A percentile compares a stretch with the other conserved stretches of the same genome.
phyloP scores from a whole-genome alignment of 1,284 basidiomycete species.

The Puccinia sorghi region DNA sequence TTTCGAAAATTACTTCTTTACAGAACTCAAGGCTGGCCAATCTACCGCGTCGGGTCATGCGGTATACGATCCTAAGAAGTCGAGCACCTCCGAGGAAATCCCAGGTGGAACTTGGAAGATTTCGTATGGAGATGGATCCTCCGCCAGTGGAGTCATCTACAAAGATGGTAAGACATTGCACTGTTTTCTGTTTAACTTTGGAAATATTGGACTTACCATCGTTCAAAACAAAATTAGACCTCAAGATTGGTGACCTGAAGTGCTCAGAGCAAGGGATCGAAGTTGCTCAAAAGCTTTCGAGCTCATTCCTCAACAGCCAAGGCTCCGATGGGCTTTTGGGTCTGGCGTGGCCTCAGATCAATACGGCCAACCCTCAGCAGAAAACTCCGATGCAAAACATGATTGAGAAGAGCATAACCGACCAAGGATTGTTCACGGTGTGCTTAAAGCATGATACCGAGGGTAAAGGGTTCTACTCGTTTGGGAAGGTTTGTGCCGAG shows the following conservation, averaged over 20 bases:
- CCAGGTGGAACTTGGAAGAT: slow-evolving; percentile 59
- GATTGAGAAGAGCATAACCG: slow-evolving; percentile 58
- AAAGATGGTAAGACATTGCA: slow-evolving; percentile 20
- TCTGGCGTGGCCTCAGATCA: slow-evolving; percentile 55
- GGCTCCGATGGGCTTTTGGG: slow-evolving; percentile 60
- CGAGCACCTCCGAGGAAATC: slow-evolving; percentile 57
- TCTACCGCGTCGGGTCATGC: slow-evolving; percentile 51
- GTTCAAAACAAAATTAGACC: slow-evolving; percentile 52
- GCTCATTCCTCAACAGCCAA: slow-evolving; percentile 59
- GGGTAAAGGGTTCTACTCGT: slow-evolving; percentile 58
- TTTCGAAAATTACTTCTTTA: neutral
- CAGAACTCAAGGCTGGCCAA: slow-evolving; percentile 41
- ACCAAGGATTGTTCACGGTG: slow-evolving; percentile 53
- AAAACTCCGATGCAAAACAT: slow-evolving; percentile 60
- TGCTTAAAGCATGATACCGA: slow-evolving; percentile 45
- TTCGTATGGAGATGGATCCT: slow-evolving; percentile 61
- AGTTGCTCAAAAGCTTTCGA: slow-evolving; percentile 58
- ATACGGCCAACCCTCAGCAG: slow-evolving; percentile 59
- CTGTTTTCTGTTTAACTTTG: slow-evolving; percentile 51
- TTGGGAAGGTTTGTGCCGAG: slow-evolving; percentile 56
- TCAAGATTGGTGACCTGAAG: slow-evolving; percentile 57
- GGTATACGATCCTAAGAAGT: slow-evolving; percentile 59
- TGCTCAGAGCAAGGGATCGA: slow-evolving; percentile 60
- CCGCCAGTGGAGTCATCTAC: slow-evolving; percentile 54
- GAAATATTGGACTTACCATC: slow-evolving; percentile 54